Percentiles rank a stretch among this genome's conserved stretches.
Conservation (phyloP, 805 yeast species). For the Gaillardinia entomophila region DNA sequence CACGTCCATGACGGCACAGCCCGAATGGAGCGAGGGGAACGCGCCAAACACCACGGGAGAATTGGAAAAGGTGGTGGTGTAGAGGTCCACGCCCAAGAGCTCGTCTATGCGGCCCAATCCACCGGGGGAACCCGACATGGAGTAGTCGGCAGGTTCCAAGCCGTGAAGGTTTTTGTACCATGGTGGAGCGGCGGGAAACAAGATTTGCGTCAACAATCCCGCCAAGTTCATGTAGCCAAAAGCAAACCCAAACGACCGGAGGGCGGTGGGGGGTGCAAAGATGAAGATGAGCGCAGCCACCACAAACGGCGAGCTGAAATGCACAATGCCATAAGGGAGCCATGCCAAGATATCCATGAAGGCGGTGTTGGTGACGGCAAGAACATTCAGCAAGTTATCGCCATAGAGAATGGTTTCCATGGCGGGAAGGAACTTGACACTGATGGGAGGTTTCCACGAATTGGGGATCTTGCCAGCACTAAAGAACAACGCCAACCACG, state of each 20-base stretch:
- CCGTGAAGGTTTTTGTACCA: slow-evolving; percentile 90
- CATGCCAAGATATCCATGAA: slow-evolving; percentile 82
- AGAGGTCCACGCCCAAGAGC: slow-evolving; percentile 73
- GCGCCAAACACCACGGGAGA: slow-evolving; percentile 96
- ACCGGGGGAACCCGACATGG: slow-evolving; percentile 93
- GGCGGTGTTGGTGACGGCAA: slow-evolving; percentile 65
- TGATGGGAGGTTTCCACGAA: slow-evolving; percentile 77
- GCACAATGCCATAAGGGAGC: slow-evolving; percentile 91
- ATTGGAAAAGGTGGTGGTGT: slow-evolving; percentile 74
- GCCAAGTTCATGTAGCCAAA: slow-evolving; percentile 90
- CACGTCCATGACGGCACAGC: slow-evolving; percentile 91
- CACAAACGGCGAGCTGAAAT: slow-evolving; percentile 85
- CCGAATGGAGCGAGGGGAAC: slow-evolving; percentile 80
- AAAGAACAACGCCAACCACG: slow-evolving; percentile 84
- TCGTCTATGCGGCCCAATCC: slow-evolving; percentile 85
- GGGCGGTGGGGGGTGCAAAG: slow-evolving; percentile 86
- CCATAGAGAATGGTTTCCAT: slow-evolving; percentile 90
- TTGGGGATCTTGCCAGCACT: slow-evolving; percentile 70
- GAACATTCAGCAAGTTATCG: slow-evolving; percentile 76
- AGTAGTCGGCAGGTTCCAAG: slow-evolving; percentile 81
- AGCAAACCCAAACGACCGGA: slow-evolving; percentile 83
- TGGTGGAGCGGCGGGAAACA: slow-evolving; percentile 95
- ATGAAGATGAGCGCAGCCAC: slow-evolving; percentile 72
- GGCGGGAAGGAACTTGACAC: slow-evolving; percentile 84
- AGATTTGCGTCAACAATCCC: slow-evolving; percentile 78